Evolutionary conservation across 2,329 filamentous ascomycete species (phyloP).

Genomic region (Dactylellina haptotyla): DNA sequence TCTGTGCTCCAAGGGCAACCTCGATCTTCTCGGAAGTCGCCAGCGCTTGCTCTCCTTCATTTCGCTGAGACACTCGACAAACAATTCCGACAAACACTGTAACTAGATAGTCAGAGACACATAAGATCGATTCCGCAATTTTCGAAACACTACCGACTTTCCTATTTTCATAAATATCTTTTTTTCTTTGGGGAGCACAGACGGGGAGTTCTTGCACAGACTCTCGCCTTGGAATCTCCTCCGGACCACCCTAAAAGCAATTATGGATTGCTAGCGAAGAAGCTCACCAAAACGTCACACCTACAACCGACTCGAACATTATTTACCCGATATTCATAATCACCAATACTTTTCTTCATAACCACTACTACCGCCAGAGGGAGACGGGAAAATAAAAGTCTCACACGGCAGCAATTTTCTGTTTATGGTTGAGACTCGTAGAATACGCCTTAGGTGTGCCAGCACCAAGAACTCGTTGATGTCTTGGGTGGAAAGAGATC

Average conservation of each 20-base stretch:
- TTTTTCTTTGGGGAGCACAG: neutral
- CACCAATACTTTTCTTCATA: no score
- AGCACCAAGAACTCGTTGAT: slow-evolving; percentile 50
- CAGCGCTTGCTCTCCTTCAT: slow-evolving; percentile 17
- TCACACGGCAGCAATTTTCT: no score
- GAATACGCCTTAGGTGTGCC: slow-evolving; percentile 29
- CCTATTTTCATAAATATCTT: neutral
- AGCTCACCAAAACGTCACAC: neutral
- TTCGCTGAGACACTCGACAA: neutral
- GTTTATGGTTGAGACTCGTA: slow-evolving; percentile 44
- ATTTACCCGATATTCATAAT: neutral
- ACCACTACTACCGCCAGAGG: no score
- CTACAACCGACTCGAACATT: neutral
- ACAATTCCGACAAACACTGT: neutral
- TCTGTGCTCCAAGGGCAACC: neutral
- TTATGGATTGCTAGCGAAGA: slow-evolving; percentile 38
- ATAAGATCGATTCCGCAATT: neutral
- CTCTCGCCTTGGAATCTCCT: slow-evolving; percentile 10
- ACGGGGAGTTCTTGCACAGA: slow-evolving; percentile 8
- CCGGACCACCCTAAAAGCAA: slow-evolving; percentile 23
- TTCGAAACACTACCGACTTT: neutral
- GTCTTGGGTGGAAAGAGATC: slow-evolving; percentile 48
- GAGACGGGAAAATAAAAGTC: no score
- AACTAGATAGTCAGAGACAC: neutral
- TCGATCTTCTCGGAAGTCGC: slow-evolving; percentile 1